Evolutionary conservation across 768 basidiomycete genomes (phyloP).

Genomic region (Paxillus rubicundulus): DNA sequence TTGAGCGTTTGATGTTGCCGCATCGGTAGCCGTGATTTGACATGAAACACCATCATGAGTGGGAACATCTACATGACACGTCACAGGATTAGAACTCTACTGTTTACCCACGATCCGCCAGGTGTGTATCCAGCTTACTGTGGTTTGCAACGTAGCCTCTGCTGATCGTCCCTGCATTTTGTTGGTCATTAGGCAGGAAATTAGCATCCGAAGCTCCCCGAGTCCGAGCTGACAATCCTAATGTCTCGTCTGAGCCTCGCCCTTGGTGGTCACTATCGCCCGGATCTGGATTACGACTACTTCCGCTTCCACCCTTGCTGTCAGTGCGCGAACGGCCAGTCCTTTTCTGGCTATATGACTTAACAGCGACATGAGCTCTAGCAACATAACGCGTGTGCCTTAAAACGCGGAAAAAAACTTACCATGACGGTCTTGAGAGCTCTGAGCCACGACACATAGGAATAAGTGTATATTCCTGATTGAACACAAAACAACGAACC

Average conservation of each 20-base stretch:
- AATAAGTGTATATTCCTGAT: constrained; percentile 9
- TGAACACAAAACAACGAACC: constrained; percentile 47
- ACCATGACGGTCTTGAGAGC: constrained; percentile 86
- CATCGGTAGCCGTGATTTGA: constrained; percentile 11
- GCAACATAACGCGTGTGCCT: background rate
- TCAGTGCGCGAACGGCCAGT: constrained; percentile 49
- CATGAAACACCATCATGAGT: constrained; percentile 14
- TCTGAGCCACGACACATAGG: constrained; percentile 33
- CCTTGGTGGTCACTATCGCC: constrained; percentile 37
- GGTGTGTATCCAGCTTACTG: constrained; percentile 28
- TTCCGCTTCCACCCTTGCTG: constrained; percentile 45
- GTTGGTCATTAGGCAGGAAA: constrained; percentile 31
- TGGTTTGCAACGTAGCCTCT: constrained; percentile 19
- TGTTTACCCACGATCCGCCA: constrained; percentile 20
- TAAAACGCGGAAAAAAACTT: constrained; percentile 20
- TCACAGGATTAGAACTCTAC: constrained; percentile 24
- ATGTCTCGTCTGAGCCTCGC: constrained; percentile 33
- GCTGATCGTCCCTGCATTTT: constrained; percentile 16
- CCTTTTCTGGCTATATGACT: constrained; percentile 81
- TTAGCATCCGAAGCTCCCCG: constrained; percentile 76
- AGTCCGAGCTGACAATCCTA: constrained; percentile 37
- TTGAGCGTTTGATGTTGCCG: constrained; percentile 12
- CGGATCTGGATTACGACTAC: constrained; percentile 35
- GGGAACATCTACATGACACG: constrained; percentile 20
- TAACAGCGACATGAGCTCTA: constrained; percentile 17